A percentile compares a stretch with the other conserved stretches of the same genome.
Conservation (phyloP, 2,329 filamentous ascomycete species). For the Chaetomium sp. region DNA sequence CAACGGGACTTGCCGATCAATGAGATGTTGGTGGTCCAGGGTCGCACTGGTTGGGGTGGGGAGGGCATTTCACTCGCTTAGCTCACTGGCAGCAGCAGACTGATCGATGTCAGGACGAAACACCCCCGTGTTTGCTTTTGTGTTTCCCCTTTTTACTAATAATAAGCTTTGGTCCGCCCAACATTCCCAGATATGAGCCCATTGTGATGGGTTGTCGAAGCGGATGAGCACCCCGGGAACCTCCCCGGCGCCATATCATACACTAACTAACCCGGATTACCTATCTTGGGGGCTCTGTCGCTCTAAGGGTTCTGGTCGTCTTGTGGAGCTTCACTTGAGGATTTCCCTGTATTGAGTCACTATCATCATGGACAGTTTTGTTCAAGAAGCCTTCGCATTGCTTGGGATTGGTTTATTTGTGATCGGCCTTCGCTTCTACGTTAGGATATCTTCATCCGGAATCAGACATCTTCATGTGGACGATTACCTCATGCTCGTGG, state of each 20-base stretch:
- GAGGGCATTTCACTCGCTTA: neutral
- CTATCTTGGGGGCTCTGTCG: neutral
- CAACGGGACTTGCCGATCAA: neutral
- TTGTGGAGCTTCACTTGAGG: neutral
- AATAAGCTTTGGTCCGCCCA: neutral
- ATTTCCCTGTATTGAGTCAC: neutral
- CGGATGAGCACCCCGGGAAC: neutral
- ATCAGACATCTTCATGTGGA: slow-evolving; percentile 55
- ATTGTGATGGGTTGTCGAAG: neutral
- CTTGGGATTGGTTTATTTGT: slow-evolving; percentile 52
- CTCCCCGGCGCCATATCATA: neutral
- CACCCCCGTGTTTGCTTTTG: neutral
- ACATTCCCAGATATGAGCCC: neutral
- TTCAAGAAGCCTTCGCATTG: slow-evolving; percentile 52
- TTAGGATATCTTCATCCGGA: slow-evolving; percentile 51
- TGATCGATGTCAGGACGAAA: neutral
- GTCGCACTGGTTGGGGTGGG: neutral
- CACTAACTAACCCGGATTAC: neutral
- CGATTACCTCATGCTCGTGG: slow-evolving; percentile 55
- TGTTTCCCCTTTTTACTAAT: neutral
- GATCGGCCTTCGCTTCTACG: slow-evolving; percentile 54
- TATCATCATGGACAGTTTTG: neutral
- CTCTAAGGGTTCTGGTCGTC: neutral
- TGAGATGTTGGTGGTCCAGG: neutral
- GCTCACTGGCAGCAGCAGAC: neutral